Evolutionary conservation across 2,329 filamentous ascomycete genomes (phyloP).

Genomic region (Ophiocordyceps robertsii): DNA sequence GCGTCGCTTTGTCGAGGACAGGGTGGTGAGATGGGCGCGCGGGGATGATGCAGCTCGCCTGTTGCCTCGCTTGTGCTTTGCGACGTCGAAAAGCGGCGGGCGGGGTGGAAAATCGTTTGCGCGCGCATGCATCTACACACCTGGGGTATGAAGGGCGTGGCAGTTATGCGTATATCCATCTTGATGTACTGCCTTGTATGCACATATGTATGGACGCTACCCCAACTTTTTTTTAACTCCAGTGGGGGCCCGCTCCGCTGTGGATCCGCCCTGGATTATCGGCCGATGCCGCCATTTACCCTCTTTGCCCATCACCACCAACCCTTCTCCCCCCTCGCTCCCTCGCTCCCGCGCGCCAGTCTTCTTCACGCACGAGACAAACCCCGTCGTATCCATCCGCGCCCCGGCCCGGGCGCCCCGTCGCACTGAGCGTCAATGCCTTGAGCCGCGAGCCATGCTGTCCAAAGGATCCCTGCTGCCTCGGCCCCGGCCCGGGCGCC

Average conservation of each 20-base stretch:
- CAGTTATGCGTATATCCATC: constrained; percentile 1
- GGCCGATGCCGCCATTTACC: neutral
- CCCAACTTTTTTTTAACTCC: neutral
- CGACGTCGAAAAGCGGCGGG: neutral
- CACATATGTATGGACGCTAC: no score
- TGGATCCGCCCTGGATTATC: neutral
- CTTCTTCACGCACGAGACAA: neutral
- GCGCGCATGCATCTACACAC: neutral
- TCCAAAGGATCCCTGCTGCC: neutral
- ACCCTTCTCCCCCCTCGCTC: neutral
- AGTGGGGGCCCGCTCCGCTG: constrained; percentile 1
- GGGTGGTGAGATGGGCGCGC: neutral
- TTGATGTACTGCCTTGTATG: no score
- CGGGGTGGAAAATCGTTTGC: constrained; percentile 8
- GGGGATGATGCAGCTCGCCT: neutral
- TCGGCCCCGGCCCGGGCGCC: neutral
- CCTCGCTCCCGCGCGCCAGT: neutral
- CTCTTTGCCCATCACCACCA: neutral
- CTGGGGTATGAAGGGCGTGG: neutral
- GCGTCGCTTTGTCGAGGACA: neutral
- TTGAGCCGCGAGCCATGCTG: neutral
- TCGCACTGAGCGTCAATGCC: neutral
- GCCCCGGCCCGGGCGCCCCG: neutral
- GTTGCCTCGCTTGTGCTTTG: no score
- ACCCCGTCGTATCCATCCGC: neutral